A percentile compares a stretch with the other conserved stretches of the same genome.
Evolutionary conservation across 208 protist genomes (phyloP).

Genomic region (Crithidia sp.): DNA sequence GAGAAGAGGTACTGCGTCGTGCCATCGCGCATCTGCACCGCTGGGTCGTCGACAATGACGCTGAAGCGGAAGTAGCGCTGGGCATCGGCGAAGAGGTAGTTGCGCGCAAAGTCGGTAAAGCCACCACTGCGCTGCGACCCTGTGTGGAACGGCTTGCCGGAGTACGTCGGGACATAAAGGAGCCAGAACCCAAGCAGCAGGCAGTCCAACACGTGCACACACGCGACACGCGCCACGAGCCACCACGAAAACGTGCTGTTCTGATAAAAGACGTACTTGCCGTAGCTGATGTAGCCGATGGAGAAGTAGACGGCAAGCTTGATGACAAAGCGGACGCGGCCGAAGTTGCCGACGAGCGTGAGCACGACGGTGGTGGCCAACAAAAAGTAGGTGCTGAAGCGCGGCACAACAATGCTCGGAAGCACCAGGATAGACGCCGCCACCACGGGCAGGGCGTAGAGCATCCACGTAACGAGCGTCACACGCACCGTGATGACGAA

Average conservation of each 20-base stretch:
- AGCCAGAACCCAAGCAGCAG: constrained; percentile 50
- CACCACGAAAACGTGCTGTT: constrained; percentile 6
- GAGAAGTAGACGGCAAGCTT: constrained; percentile 50
- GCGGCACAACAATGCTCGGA: constrained; percentile 47
- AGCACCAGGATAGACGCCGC: constrained; percentile 29
- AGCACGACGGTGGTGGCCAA: constrained; percentile 25
- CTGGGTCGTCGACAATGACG: constrained; percentile 62
- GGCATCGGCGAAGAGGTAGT: constrained; percentile 64
- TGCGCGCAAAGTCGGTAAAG: constrained; percentile 59
- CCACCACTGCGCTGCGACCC: constrained; percentile 53
- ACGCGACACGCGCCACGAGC: constrained; percentile 7
- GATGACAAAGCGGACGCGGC: constrained; percentile 44
- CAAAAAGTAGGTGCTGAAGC: constrained; percentile 51
- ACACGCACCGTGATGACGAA: constrained; percentile 47
- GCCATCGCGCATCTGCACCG: constrained; percentile 55
- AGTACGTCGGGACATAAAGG: constrained; percentile 66
- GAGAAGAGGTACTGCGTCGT: constrained; percentile 76
- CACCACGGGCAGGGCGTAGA: constrained; percentile 58
- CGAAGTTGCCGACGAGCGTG: constrained; percentile 38
- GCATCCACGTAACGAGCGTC: constrained; percentile 47
- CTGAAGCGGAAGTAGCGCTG: constrained; percentile 77
- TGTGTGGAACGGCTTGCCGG: constrained; percentile 63
- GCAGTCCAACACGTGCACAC: constrained; percentile 39
- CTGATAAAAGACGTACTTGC: constrained; percentile 36
- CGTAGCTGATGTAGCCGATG: constrained; percentile 65